Base-by-base conservation (phyloP, 441 rosid genomes). In the Gossypium schwendimanii region DNA sequence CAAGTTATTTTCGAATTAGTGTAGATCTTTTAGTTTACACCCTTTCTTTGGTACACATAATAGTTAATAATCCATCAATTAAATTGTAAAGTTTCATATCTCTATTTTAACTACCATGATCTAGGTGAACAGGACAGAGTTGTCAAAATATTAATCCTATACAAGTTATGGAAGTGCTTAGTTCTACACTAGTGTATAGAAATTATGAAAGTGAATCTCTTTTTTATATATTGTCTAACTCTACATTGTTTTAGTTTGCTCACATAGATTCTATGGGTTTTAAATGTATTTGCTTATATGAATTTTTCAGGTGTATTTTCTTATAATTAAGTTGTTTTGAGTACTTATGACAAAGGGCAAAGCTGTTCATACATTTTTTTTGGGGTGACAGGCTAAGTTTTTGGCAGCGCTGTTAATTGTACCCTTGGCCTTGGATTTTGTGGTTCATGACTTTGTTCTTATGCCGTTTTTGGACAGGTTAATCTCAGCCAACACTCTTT, bases 391-490 rank as follows among this genome's bases (percentile, higher is more conserved):
- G 96, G 99, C 97, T 62, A 89, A 87, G 75, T 95, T 91, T 88
- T 79, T 92, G 85, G 96, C 91, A 50, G 72, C 86, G 33, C 69
- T 95, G 83, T 85, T 95, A 58, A 81, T 89, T 44, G 79, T 95
- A 80, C 98, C 99, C 11, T 92, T 91, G 89, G 87, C 87, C 31
- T 79, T 95, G 84, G 98, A 95, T 84, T 87, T 88, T 82, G 77
- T 84, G 62, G 94, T 92, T 73, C 99, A 95, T 81, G 96, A 95
- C 80, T 95, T 87, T 80, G 84, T 95, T 66, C 93, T 95, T 63
- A 83, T 95, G 97, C 98, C 99, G 18, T 92, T 95, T 66, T 81
- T 91, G 72, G 98, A 92, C 90, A 92, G 99, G 70, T 65, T 45
- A 21, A 21, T 39, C 44, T 63, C 14, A 28, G 31, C 9, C 2